Percentiles rank a stretch among this genome's conserved stretches.
phyloP scores from a whole-genome alignment of 768 basidiomycete genomes.

The Lentinula edodes region DNA sequence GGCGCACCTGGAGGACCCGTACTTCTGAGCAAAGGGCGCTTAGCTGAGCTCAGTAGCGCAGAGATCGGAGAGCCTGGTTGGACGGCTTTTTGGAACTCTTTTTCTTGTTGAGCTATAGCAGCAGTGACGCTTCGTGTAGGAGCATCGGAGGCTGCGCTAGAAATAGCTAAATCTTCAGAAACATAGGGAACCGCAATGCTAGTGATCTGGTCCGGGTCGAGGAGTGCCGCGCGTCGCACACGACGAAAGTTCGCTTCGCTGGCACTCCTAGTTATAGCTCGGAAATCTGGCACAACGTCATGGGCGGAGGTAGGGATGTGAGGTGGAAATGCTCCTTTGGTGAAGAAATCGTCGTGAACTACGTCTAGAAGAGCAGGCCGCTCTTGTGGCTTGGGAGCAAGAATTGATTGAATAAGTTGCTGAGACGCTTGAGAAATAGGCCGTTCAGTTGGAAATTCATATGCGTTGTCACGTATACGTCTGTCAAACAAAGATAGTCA shows the following conservation, averaged over 20 bases:
- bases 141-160: not conserved
- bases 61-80: constrained; percentile 94
- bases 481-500: constrained; percentile 28
- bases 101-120: constrained; percentile 81
- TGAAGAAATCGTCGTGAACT: constrained; percentile 81
- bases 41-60: constrained; percentile 81
- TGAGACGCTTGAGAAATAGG: constrained; percentile 65
- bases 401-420: constrained; percentile 75
- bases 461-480: constrained; percentile 90
- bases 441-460: constrained; percentile 83
- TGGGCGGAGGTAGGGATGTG: constrained; percentile 79
- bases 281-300: constrained; percentile 71
- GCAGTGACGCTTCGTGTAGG: constrained; percentile 40
- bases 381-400: constrained; percentile 76
- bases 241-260: constrained; percentile 67
- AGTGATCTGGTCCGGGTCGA: constrained; percentile 57
- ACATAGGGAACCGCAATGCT: constrained; percentile 36
- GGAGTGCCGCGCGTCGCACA: constrained; percentile 52
- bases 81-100: constrained; percentile 94
- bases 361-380: constrained; percentile 86
- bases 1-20: constrained; percentile 24
- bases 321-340: constrained; percentile 70
- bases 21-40: constrained; percentile 79
- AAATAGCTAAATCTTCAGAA: constrained; percentile 13
- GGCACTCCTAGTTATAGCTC: constrained; percentile 52